phyloP scores from a whole-genome alignment of 2,329 filamentous ascomycete genomes.

The Pseudocercospora musae region DNA sequence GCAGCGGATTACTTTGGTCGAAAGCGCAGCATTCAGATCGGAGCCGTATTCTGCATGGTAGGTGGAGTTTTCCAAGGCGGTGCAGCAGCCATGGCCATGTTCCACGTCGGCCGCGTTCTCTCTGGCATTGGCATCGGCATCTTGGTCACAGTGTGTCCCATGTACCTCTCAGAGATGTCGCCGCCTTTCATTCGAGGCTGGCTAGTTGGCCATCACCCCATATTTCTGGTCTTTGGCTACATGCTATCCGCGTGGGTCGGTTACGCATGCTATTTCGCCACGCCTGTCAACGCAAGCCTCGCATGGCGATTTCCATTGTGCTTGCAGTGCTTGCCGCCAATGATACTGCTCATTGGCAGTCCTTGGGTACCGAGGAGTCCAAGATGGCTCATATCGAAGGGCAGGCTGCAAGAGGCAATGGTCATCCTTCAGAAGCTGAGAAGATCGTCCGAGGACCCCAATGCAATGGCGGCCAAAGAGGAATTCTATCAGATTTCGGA shows the following conservation, averaged over 20 bases:
- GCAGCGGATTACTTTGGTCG: constrained; percentile 9
- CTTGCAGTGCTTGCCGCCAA: constrained; percentile 9
- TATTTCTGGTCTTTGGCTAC: constrained; percentile 10
- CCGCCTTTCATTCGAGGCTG: constrained; percentile 8
- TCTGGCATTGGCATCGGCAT: constrained; percentile 8
- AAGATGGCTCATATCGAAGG: constrained; percentile 1
- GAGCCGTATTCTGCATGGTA: constrained; percentile 6
- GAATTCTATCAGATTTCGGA: constrained; percentile 8
- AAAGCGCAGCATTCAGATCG: constrained; percentile 12
- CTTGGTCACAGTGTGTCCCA: constrained; percentile 6
- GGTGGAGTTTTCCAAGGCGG: constrained; percentile 12
- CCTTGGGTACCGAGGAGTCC: constrained; percentile 9
- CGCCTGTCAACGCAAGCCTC: constrained; percentile 6
- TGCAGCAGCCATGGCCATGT: constrained; percentile 11
- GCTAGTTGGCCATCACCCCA: constrained; percentile 10
- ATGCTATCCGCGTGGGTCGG: constrained; percentile 8
- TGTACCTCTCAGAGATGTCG: constrained; percentile 8
- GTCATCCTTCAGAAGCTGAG: background rate
- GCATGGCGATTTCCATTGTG: constrained; percentile 11
- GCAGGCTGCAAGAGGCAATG: background rate
- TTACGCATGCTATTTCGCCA: constrained; percentile 12
- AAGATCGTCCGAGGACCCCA: background rate
- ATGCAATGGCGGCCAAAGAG: constrained; percentile 1
- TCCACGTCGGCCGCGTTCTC: constrained; percentile 7
- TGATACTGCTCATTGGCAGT: constrained; percentile 2